Base-by-base conservation (phyloP, 2,329 filamentous ascomycete genomes). In the Aschersonia sp. region DNA sequence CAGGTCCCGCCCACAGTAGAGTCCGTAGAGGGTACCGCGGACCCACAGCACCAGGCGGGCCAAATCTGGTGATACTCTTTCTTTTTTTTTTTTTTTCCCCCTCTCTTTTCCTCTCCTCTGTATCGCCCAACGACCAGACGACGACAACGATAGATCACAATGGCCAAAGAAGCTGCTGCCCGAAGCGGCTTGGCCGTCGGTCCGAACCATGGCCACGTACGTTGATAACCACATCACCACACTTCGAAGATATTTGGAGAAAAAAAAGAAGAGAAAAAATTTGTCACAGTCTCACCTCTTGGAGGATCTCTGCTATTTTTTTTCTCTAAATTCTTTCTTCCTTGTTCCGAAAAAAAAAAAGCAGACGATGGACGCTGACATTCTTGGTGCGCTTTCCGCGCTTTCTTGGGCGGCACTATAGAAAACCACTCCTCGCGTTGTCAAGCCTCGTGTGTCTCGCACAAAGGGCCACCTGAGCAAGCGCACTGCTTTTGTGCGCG, bases 401-500 rank as follows among this genome's bases (percentile, higher is more conserved):
- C 31, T 22, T n/a, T 71, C 70, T 22, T 22, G 22, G 22, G 22
- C 22, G 22, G 22, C 22, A 22, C 2, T 48, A 11, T 71, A 89
- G 83, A 89, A 89, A 80, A 87, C 84, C 71, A 88, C 84, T 60
- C 67, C 81, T 61, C 80, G 87, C 66, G 82, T 84, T 64, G 69
- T 72, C 68, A 89, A 88, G 77, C 79, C 79, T 64, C 80, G 83
- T 63, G 79, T 89, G 63, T 86, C 82, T 65, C 77, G 83, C 62
- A 89, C 82, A 76, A 97, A 95, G 81, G 92, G 92, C 62, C 86
- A 92, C 74, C 76, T 94, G 66, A 94, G 86, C 77, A 95, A 94
- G 83, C 83, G 89, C 66, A 97, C 92, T 62, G 82, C 85, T 62
- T 97, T 98, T 74, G 90, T 97, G 61, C 81, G 92, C 62, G 89